These are phyloP conservation scores for Podospora tetraspora DNA, from an alignment of 495 filamentous ascomycete species.

Conservation along the genomic window DNA sequence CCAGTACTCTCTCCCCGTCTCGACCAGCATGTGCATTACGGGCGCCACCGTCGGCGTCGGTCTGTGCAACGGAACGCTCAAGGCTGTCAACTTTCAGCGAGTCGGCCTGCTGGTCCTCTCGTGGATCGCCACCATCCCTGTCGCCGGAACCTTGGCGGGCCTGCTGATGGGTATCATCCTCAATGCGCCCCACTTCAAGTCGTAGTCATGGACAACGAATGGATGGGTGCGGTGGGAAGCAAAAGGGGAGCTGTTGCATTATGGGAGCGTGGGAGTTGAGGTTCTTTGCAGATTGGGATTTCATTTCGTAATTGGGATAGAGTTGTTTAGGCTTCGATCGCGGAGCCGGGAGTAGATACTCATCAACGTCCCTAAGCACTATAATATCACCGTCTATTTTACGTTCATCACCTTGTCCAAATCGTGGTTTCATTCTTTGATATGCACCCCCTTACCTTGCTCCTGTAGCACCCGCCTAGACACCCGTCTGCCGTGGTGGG, in stretches of 20 bases:
- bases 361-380: neutral
- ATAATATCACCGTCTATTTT: too few relatives aligned
- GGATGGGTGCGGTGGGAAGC: neutral
- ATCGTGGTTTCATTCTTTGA: too few relatives aligned
- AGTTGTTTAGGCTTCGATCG: neutral
- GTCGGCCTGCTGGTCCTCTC: conserved; percentile 50
- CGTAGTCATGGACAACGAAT: neutral
- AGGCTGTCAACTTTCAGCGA: conserved; percentile 57
- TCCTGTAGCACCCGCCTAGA: neutral
- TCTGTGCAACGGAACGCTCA: conserved; percentile 54
- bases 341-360: neutral
- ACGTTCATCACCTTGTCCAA: too few relatives aligned
- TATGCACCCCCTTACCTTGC: neutral
- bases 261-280: neutral
- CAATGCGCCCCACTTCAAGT: conserved; percentile 45
- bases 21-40: conserved; percentile 58
- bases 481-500: neutral
- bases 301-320: neutral
- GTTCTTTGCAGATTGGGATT: neutral
- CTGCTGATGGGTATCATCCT: conserved; percentile 54
- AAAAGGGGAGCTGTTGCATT: neutral
- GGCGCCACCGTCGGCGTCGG: conserved; percentile 60
- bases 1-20: conserved; percentile 47
- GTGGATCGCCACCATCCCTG: conserved; percentile 57
- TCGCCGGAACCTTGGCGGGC: conserved; percentile 52